Evolutionary conservation across 768 basidiomycete species (phyloP).

Genomic region (Suillus lakei): DNA sequence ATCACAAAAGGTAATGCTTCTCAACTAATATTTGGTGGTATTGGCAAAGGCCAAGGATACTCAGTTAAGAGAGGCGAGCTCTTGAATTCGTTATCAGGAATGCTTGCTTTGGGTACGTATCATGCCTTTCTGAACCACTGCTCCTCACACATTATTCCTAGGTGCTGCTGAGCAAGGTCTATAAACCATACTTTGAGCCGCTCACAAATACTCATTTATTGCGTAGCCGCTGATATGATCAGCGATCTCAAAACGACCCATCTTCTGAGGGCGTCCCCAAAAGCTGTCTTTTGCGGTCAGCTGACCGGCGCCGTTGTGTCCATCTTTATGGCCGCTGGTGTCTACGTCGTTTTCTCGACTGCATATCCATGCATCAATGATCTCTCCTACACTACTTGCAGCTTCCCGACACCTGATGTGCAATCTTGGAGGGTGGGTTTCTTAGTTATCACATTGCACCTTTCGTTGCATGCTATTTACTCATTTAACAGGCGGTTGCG

Average conservation of each 20-base stretch:
- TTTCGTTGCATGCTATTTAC: background rate
- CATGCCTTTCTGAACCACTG: background rate
- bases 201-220: background rate
- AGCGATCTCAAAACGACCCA: constrained; percentile 74
- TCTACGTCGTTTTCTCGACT: constrained; percentile 66
- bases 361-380: constrained; percentile 61
- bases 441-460: too few relatives aligned
- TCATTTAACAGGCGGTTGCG: constrained; percentile 17
- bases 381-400: constrained; percentile 19
- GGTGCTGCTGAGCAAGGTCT: constrained; percentile 30
- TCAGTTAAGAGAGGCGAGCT: constrained; percentile 20
- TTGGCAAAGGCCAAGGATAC: constrained; percentile 50
- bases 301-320: constrained; percentile 61
- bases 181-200: background rate
- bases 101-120: constrained; percentile 27
- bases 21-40: constrained; percentile 68
- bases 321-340: constrained; percentile 60
- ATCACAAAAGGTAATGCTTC: constrained; percentile 44
- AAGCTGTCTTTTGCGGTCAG: constrained; percentile 66
- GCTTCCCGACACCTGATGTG: constrained; percentile 29
- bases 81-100: constrained; percentile 28
- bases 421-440: constrained; percentile 28
- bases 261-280: constrained; percentile 66
- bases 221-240: constrained; percentile 60
- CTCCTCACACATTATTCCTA: background rate